Evolutionary conservation across 176 grass and related monocot species (phyloP), one percentile per base, ranked within the genome.

Genomic region (Saccharum officinarum): DNA sequence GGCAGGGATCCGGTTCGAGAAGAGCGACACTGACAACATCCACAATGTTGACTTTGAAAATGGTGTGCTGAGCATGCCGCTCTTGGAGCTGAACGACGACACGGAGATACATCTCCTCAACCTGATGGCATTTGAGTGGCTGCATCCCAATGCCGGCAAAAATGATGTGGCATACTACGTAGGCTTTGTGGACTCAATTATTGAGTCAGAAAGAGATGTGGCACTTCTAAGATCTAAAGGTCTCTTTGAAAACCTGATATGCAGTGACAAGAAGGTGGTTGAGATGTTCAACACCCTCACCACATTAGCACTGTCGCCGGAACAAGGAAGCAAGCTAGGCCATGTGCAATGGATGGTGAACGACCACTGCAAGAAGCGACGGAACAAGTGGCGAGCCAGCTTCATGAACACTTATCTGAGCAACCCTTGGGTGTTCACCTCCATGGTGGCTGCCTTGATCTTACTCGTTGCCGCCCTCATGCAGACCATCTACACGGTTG

Each of bases 111-210:
- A 71, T 40, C 73, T 89, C 37, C 88, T 93, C 16, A 93, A 96
- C 55, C 61, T 96, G 40, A 96, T 89, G 89, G 89, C 89, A 12
- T 96, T 93, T 14, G 91, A 96, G 28, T 28, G 28, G 28, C 28
- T 28, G 28, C 28, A 28, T 28, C 28, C 28, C 28, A 28, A 28
- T 28, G 28, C 28, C 28, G 28, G 28, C 28, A 28, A 28, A 28
- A 28, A 28, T 28, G 28, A 28, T 28, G 28, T 28, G 45, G 74
- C 50, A 0, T 79, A 33, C 0, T 97, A 91, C 39, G 76, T 90
- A 8, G 75, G 46, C 39, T 97, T 97, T 64, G 59, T 96, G 89
- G 91, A 93, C 44, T 42, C 83, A 6, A 87, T 96, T 12, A 84
- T 92, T 54, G 38, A 86, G 65, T 86, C 91, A 0, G 79, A 76